Evolutionary conservation across 2,329 filamentous ascomycete species (phyloP).

Genomic region (Microsporum ferrugineum): DNA sequence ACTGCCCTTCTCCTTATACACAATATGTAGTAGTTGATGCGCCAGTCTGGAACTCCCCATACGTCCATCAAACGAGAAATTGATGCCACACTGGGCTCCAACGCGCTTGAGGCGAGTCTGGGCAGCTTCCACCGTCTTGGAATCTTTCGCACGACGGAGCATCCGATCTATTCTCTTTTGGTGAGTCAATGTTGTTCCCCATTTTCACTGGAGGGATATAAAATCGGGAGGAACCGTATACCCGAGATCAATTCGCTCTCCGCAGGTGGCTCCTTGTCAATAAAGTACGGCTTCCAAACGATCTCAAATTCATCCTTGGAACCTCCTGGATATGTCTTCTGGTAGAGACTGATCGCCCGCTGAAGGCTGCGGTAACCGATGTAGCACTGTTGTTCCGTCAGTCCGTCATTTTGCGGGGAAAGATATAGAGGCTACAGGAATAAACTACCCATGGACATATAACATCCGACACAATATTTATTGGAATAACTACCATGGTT

Average conservation of each 20-base stretch:
- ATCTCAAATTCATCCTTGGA: slow-evolving; percentile 11
- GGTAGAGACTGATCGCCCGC: slow-evolving; percentile 12
- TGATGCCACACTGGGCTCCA: slow-evolving; percentile 12
- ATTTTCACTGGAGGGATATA: background rate
- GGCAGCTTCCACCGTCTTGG: slow-evolving; percentile 11
- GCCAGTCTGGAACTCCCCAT: slow-evolving; percentile 16
- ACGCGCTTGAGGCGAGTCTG: slow-evolving; percentile 15
- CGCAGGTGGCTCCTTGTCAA: slow-evolving; percentile 11
- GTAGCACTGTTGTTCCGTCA: slow-evolving; percentile 12
- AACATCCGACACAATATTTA: slow-evolving; percentile 7
- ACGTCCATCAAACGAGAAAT: slow-evolving; percentile 15
- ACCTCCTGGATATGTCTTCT: slow-evolving; percentile 14
- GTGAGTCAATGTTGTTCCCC: background rate
- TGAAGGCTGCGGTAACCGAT: slow-evolving; percentile 13
- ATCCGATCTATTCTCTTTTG: slow-evolving; percentile 14
- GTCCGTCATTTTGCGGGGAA: background rate
- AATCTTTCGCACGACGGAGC: slow-evolving; percentile 12
- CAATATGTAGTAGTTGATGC: slow-evolving; percentile 14
- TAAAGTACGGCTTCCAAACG: slow-evolving; percentile 14
- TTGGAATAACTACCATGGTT: slow-evolving; percentile 6
- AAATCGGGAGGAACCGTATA: background rate
- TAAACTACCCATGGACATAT: slow-evolving; percentile 8
- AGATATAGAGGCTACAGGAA: background rate
- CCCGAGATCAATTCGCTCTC: slow-evolving; percentile 14
- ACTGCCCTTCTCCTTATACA: background rate